Conservation (phyloP, 2,329 filamentous ascomycete genomes). For the Penicillium polonicum region DNA sequence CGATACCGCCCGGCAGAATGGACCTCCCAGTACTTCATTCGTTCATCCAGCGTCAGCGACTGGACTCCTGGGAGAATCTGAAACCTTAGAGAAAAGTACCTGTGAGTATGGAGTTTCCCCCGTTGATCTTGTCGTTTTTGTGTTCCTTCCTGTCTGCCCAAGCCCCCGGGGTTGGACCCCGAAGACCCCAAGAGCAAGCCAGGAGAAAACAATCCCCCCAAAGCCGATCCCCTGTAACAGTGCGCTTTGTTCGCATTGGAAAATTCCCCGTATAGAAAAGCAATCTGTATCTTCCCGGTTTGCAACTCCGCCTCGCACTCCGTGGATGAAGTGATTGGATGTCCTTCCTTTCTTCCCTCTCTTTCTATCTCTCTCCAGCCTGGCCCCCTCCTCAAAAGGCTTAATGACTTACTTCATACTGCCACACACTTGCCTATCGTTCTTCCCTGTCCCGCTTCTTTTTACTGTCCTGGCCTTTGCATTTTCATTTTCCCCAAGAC, state of each 20-base stretch:
- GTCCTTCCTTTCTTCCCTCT: slow-evolving; percentile 3
- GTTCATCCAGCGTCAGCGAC: slow-evolving; percentile 22
- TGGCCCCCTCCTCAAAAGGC: not conserved
- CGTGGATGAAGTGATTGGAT: slow-evolving; percentile 14
- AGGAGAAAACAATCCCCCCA: slow-evolving; percentile 12
- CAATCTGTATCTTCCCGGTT: slow-evolving; percentile 33
- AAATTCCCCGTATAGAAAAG: slow-evolving; percentile 21
- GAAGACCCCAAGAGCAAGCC: slow-evolving; percentile 6
- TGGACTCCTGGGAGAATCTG: slow-evolving; percentile 10
- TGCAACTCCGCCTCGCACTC: slow-evolving; percentile 22
- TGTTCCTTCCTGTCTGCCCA: not conserved
- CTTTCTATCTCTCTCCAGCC: slow-evolving; percentile 3
- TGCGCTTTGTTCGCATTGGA: slow-evolving; percentile 29
- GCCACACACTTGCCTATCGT: slow-evolving; percentile 15
- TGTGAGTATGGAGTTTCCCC: slow-evolving; percentile 17
- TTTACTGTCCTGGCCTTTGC: not conserved
- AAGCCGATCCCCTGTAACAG: slow-evolving; percentile 18
- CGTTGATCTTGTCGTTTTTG: slow-evolving; percentile 2
- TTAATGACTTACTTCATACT: slow-evolving; percentile 15
- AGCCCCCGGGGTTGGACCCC: not conserved
- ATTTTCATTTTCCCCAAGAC: not conserved
- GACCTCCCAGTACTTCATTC: slow-evolving; percentile 23
- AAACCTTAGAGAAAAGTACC: slow-evolving; percentile 19
- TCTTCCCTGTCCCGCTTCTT: slow-evolving; percentile 9
- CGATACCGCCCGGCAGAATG: slow-evolving; percentile 27